These are phyloP conservation scores for Trametes gibbosa DNA, from an alignment of 768 basidiomycete genomes.

Conservation along the genomic window DNA sequence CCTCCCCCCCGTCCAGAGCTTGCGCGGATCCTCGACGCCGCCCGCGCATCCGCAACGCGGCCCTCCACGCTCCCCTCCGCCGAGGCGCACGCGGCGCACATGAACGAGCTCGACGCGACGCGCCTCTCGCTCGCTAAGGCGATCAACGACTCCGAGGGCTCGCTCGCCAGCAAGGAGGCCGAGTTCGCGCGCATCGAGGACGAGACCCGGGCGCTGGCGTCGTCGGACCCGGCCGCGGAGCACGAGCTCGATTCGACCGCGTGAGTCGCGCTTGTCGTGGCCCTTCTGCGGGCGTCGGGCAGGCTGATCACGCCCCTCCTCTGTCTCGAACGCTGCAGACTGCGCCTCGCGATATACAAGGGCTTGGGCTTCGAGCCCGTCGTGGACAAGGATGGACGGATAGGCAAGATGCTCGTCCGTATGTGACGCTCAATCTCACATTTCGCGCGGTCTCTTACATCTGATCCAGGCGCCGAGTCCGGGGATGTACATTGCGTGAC, in stretches of 20 bases:
- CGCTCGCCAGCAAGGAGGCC: slow-evolving; percentile 64
- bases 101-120: slow-evolving; percentile 65
- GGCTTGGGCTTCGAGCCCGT: slow-evolving; percentile 72
- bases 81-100: slow-evolving; percentile 52
- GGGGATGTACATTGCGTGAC: slow-evolving; percentile 39
- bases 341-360: slow-evolving; percentile 67
- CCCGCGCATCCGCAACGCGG: slow-evolving; percentile 66
- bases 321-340: slow-evolving; percentile 34
- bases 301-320: not conserved
- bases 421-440: slow-evolving; percentile 30
- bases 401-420: slow-evolving; percentile 69
- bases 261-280: slow-evolving; percentile 40
- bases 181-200: slow-evolving; percentile 69
- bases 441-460: not conserved
- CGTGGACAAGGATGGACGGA: slow-evolving; percentile 46
- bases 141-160: slow-evolving; percentile 68
- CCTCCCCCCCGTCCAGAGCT: slow-evolving; percentile 46
- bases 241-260: slow-evolving; percentile 69
- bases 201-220: slow-evolving; percentile 56
- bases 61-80: slow-evolving; percentile 69
- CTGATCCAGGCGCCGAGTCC: slow-evolving; percentile 41
- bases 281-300: not conserved
- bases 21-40: slow-evolving; percentile 61
- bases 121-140: slow-evolving; percentile 69
- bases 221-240: slow-evolving; percentile 68